A percentile compares a stretch with the other conserved stretches of the same genome.
These are phyloP conservation scores for Candida chauliodis DNA, from an alignment of 805 yeast genomes.

Conservation along the genomic window DNA sequence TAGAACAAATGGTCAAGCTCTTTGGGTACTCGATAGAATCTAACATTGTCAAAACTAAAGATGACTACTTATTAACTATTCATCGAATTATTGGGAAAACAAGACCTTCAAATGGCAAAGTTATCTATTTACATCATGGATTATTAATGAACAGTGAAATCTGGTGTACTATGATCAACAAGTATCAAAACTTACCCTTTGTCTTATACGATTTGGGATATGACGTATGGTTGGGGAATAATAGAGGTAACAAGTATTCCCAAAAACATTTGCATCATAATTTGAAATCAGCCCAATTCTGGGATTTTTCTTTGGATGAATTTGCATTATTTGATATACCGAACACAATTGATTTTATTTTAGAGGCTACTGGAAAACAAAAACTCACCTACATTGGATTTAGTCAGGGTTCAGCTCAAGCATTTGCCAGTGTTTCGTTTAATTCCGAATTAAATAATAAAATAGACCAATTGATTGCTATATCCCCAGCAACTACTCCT, in stretches of 20 bases:
- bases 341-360: conserved; percentile 69
- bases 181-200: conserved; percentile 58
- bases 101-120: conserved; percentile 24
- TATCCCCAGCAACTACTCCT: conserved; percentile 94
- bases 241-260: conserved; percentile 72
- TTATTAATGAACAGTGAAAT: conserved; percentile 81
- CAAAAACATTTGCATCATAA: conserved; percentile 56
- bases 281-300: conserved; percentile 49
- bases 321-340: conserved; percentile 91
- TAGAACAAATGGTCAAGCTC: conserved; percentile 62
- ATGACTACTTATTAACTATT: conserved; percentile 70
- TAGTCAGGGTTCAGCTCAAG: conserved; percentile 93
- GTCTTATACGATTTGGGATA: conserved; percentile 74
- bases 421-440: conserved; percentile 74
- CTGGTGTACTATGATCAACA: conserved; percentile 53
- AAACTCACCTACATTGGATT: conserved; percentile 77
- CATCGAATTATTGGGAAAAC: conserved; percentile 50
- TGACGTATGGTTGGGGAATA: conserved; percentile 86
- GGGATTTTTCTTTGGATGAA: conserved; percentile 92
- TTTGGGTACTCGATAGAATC: conserved; percentile 74
- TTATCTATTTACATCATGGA: conserved; percentile 89
- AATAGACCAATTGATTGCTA: conserved; percentile 63
- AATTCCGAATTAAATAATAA: conserved; percentile 59
- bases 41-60: conserved; percentile 73
- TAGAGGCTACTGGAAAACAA: conserved; percentile 40